These are phyloP conservation scores for Potentilla sterilis DNA, from an alignment of 306 rosid species.

Conservation along the genomic window DNA sequence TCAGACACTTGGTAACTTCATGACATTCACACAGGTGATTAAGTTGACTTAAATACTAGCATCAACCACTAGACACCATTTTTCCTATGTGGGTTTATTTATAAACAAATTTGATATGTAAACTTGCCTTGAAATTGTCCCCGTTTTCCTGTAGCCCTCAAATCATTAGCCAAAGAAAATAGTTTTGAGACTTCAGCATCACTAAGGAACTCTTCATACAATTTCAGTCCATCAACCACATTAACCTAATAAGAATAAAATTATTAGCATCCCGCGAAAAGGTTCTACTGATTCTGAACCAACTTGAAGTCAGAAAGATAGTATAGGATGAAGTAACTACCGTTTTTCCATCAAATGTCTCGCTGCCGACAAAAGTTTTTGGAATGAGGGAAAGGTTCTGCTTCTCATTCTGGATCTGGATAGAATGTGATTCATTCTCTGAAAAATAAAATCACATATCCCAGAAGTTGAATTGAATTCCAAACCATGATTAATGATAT, in stretches of 20 bases:
- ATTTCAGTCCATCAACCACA: constrained; percentile 76
- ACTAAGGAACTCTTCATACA: constrained; percentile 54
- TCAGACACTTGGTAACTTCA: neutral
- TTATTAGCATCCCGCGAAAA: neutral
- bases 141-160: constrained; percentile 67
- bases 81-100: neutral
- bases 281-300: neutral
- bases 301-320: constrained; percentile 5
- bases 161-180: constrained; percentile 59
- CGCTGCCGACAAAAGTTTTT: constrained; percentile 57
- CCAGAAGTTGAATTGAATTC: neutral
- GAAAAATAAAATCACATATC: constrained; percentile 21
- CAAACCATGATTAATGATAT: constrained; percentile 3
- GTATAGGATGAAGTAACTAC: constrained; percentile 42
- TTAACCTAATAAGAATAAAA: constrained; percentile 52
- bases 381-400: constrained; percentile 40
- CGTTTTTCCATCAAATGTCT: constrained; percentile 66
- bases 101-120: neutral
- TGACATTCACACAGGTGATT: neutral
- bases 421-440: constrained; percentile 51
- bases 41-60: neutral
- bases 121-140: constrained; percentile 76
- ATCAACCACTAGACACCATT: neutral
- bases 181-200: constrained; percentile 62
- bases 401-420: constrained; percentile 46